Evolutionary conservation across 495 filamentous ascomycete genomes (phyloP).

Genomic region (Chaetomium fimeti): DNA sequence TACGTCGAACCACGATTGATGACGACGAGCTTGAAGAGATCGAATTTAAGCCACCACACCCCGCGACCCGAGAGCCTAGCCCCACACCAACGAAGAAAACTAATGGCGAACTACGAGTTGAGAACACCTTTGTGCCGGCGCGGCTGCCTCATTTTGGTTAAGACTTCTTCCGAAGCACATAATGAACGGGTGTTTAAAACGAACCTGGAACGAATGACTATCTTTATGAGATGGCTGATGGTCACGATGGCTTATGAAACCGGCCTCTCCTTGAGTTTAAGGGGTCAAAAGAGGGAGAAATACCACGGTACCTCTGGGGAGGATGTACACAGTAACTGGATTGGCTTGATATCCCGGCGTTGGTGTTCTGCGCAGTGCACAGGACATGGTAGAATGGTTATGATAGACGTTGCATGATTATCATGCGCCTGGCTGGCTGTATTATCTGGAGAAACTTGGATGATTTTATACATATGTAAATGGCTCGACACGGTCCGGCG

Average conservation of each 20-base stretch:
- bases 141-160: constrained; percentile 37
- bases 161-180: background rate
- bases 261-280: background rate
- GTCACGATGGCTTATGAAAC: background rate
- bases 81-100: background rate
- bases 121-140: constrained; percentile 36
- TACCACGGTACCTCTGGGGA: background rate
- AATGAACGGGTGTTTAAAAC: background rate
- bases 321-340: background rate
- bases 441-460: background rate
- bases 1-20: background rate
- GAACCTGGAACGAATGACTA: background rate
- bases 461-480: background rate
- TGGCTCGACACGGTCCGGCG: too few relatives aligned
- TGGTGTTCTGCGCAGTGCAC: background rate
- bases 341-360: constrained; percentile 2
- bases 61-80: background rate
- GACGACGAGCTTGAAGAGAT: constrained; percentile 7
- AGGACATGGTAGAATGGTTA: constrained; percentile 4
- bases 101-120: background rate
- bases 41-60: constrained; percentile 19
- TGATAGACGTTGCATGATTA: constrained; percentile 14
- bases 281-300: background rate
- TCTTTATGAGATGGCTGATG: background rate
- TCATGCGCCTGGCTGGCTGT: background rate